These are phyloP conservation scores for Vitis labrusca DNA, from an alignment of 164 flowering plant genomes.

Conservation along the genomic window DNA sequence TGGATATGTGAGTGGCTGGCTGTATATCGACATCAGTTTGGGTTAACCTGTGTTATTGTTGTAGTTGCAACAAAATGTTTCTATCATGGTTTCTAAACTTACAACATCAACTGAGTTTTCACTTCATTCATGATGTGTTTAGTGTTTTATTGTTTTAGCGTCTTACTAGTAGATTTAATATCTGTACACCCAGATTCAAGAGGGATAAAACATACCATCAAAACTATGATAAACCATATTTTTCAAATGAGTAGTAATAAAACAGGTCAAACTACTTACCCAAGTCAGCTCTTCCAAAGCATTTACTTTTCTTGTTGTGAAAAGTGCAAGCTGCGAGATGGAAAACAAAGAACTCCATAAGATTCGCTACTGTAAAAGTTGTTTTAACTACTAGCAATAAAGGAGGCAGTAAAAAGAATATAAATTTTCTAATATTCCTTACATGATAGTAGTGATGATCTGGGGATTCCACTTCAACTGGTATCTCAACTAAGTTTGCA, in stretches of 20 bases:
- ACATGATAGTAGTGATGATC: slow-evolving; percentile 87
- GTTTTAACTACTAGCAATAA: neutral
- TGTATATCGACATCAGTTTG: too few relatives aligned
- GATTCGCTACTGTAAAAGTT: neutral
- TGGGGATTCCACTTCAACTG: slow-evolving; percentile 91
- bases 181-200: too few relatives aligned
- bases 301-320: slow-evolving; percentile 71
- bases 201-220: too few relatives aligned
- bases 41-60: too few relatives aligned
- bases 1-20: too few relatives aligned
- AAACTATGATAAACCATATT: neutral
- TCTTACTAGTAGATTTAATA: too few relatives aligned
- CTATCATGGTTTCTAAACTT: too few relatives aligned
- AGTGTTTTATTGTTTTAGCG: too few relatives aligned
- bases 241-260: neutral
- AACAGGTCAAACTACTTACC: slow-evolving; percentile 37
- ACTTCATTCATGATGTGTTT: too few relatives aligned
- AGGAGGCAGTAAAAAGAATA: neutral
- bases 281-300: slow-evolving; percentile 96
- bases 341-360: neutral
- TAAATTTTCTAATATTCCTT: slow-evolving; percentile 14
- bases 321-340: slow-evolving; percentile 77
- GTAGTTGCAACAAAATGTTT: too few relatives aligned
- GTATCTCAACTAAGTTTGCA: slow-evolving; percentile 75
- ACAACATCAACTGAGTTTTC: too few relatives aligned